phyloP scores from a whole-genome alignment of 768 basidiomycete species.

The Panus rudis region DNA sequence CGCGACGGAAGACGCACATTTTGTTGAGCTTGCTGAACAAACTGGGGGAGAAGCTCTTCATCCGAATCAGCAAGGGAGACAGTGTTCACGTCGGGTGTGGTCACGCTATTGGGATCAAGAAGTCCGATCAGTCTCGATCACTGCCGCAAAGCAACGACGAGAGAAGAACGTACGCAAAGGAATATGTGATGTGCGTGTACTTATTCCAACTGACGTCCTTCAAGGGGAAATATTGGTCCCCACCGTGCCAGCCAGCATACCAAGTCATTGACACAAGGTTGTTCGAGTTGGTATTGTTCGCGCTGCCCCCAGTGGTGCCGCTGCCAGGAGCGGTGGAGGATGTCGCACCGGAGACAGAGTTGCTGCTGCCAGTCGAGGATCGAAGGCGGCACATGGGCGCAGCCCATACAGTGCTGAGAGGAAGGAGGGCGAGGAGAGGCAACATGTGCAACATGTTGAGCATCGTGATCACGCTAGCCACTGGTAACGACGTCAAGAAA shows the following conservation, averaged over 20 bases:
- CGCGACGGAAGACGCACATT: slow-evolving; percentile 21
- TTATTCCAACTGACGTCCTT: slow-evolving; percentile 54
- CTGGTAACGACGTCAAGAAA: too few species aligned
- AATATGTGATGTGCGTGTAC: slow-evolving; percentile 64
- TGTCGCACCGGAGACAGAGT: background rate
- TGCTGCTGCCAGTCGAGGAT: too few species aligned
- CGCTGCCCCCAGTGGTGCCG: slow-evolving; percentile 6
- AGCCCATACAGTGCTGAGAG: slow-evolving; percentile 20
- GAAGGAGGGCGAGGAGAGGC: slow-evolving; percentile 15
- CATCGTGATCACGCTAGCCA: too few species aligned
- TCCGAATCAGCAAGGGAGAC: slow-evolving; percentile 37
- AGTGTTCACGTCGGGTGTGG: slow-evolving; percentile 25
- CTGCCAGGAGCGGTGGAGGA: slow-evolving; percentile 1
- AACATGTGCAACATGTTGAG: slow-evolving; percentile 14
- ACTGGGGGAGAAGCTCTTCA: slow-evolving; percentile 42
- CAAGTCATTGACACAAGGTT: slow-evolving; percentile 42
- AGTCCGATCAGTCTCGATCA: background rate
- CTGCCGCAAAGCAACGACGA: background rate
- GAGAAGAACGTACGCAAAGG: slow-evolving; percentile 45
- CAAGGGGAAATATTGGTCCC: slow-evolving; percentile 36
- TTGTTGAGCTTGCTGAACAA: slow-evolving; percentile 40
- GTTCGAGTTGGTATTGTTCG: too few species aligned
- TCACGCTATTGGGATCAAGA: slow-evolving; percentile 18
- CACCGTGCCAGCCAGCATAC: slow-evolving; percentile 65
- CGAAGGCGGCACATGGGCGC: too few species aligned